Conservation (phyloP, 108 stramenopile species). For the Chaetoceros muelleri region DNA sequence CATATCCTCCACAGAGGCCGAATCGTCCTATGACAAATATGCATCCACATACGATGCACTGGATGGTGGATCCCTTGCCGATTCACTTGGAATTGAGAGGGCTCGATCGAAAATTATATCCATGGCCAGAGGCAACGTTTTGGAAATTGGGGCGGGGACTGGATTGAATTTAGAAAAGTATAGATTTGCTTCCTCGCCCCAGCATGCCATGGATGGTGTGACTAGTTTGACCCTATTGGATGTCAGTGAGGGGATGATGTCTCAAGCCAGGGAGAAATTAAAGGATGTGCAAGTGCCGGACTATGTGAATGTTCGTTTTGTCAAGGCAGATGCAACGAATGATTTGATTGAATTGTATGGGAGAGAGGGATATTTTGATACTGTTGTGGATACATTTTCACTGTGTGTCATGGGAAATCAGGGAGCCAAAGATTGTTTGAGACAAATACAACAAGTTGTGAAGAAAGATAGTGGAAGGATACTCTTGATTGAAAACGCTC, state of each 20-base stretch:
- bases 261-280: constrained; percentile 26
- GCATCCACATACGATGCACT: constrained; percentile 64
- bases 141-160: constrained; percentile 82
- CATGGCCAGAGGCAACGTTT: constrained; percentile 49
- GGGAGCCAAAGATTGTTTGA: constrained; percentile 47
- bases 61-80: constrained; percentile 61
- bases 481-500: constrained; percentile 71
- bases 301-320: constrained; percentile 22
- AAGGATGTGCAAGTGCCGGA: constrained; percentile 7
- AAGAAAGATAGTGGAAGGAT: constrained; percentile 29
- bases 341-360: constrained; percentile 50
- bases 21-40: constrained; percentile 55
- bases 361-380: constrained; percentile 43
- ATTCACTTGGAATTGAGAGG: constrained; percentile 55
- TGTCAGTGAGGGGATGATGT: constrained; percentile 66
- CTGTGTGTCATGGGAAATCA: constrained; percentile 75
- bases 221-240: constrained; percentile 67
- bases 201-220: constrained; percentile 14
- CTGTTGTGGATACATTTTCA: constrained; percentile 76
- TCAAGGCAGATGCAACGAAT: constrained; percentile 71
- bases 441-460: constrained; percentile 51
- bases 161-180: constrained; percentile 70
- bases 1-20: constrained; percentile 52
- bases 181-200: constrained; percentile 12
- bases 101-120: constrained; percentile 45